Base-by-base conservation (phyloP, 129 eudicot species). In the Helianthus tuberosus region DNA sequence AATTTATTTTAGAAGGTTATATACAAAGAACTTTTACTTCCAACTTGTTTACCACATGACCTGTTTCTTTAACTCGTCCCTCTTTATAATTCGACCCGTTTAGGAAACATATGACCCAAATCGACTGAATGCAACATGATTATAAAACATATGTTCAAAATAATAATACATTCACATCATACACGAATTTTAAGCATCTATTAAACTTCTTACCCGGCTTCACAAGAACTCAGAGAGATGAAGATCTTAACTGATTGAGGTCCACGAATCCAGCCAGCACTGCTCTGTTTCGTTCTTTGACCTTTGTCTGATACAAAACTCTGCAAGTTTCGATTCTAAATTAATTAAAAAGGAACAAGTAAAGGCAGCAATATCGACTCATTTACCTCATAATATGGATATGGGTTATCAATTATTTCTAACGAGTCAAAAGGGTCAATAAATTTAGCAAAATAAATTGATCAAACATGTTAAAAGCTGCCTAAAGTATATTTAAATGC, bases 281-380 rank as follows among this genome's bases (percentile, higher is more conserved):
- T 0, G 84, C 75, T 77, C 81, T 80, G 88, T 80, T 95, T 72
- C 99, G 75, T 80, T 95, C 97, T 71, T 89, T 95, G 57, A 85
- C 99, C 86, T 82, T 95, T 84, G 89, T 88, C 77, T 91, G 97
- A 78, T 86, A 95, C 25, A 95, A 17, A 71, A 95, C 96, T 75
- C 97, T 95, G 96, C 89, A 78, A 46, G 83, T 57, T 43, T 67
- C 49, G 23, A 15, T 55, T 44, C 12, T 60, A 10, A 36, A n/a
- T 60, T 43, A 73, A 47, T 58, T 61, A 2, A 29, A 53, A 53
- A 0, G 20, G 10, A 29, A 60, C 17, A 27, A 32, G 43, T 29
- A 11, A 60, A 27, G 44, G 20, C 10, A 50, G 14, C 16, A 23
- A 66, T n/a, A 51, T n/a, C 49, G 0, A 64, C 72, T 52, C 17